These are phyloP conservation scores for Camellia lanceoleosa DNA, from an alignment of 148 eudicot species.

Conservation along the genomic window DNA sequence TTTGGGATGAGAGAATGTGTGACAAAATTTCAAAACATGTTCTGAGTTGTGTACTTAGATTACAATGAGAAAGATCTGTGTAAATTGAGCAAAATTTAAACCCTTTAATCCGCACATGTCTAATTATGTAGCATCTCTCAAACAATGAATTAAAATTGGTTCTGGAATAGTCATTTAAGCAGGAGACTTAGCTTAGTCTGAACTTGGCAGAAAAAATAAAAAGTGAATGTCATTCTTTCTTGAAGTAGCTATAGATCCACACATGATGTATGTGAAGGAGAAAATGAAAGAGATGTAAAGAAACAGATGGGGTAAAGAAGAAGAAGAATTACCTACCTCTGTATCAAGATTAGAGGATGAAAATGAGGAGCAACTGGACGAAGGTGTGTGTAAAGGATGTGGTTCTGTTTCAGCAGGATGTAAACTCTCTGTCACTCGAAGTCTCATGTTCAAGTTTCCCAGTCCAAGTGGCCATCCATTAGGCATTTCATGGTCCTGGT, in stretches of 20 bases:
- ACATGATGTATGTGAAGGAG: neutral
- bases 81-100: no score
- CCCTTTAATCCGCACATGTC: no score
- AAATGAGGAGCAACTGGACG: slow-evolving; percentile 58
- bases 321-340: slow-evolving; percentile 34
- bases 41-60: no score
- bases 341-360: slow-evolving; percentile 65
- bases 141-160: no score
- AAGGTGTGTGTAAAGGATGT: slow-evolving; percentile 20
- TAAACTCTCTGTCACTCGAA: slow-evolving; percentile 25
- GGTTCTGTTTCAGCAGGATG: slow-evolving; percentile 18
- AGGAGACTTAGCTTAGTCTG: no score
- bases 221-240: neutral
- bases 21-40: no score
- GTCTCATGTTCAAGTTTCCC: slow-evolving; percentile 49
- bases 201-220: no score
- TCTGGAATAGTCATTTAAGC: no score
- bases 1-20: no score
- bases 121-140: no score
- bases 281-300: neutral
- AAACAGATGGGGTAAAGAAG: neutral
- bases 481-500: slow-evolving; percentile 22
- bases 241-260: neutral
- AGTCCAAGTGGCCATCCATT: slow-evolving; percentile 70
- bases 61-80: neutral